Base-by-base conservation (phyloP, 345 rosid genomes). In the Moringa oleifera region DNA sequence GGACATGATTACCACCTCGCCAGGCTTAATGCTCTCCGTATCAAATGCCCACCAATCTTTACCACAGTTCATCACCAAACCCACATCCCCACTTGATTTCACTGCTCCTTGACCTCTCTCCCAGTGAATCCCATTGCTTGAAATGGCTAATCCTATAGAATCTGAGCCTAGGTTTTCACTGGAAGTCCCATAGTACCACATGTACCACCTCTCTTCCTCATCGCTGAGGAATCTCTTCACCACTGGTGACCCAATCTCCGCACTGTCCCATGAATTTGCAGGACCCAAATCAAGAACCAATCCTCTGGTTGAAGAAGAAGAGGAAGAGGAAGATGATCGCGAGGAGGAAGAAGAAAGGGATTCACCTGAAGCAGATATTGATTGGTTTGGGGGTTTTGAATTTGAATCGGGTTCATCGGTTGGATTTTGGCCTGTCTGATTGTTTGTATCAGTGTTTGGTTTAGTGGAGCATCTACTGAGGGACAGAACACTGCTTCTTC, bases 41-140 rank as follows among this genome's bases (percentile, higher is more conserved):
- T 91, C 96, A 53, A 91, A 88, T 4, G 84, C 89, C 97, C 97
- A 91, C 94, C 96, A 91, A 62, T 83, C 84, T 65, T 81, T 64
- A 31, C 90, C 60, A 49, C 73, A 71, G 49, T 71, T 73, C 88
- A 91, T 83, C 25, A 91, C 87, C 77, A 76, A 68, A 67, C 97
- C 97, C 45, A 81, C 93, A 65, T 84, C 93, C 25, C 59, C 71
- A 33, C 76, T 80, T 21, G 93, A 85, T 55, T 77, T 74, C 6
- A 79, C 83, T 1, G 28, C 70, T 8, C 73, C 80, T 71, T 75
- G 65, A 7, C 80, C 85, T 71, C 96, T 79, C 67, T 88, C 91
- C 97, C 96, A 90, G 23, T 84, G 96, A 65, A 86, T 68, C 58
- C 95, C 96, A 72, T 91, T 86, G 70, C 74, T 80, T 17, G 97